Conservation (phyloP, 371 early-diverging fungal species). For the Mucor velutinosus region DNA sequence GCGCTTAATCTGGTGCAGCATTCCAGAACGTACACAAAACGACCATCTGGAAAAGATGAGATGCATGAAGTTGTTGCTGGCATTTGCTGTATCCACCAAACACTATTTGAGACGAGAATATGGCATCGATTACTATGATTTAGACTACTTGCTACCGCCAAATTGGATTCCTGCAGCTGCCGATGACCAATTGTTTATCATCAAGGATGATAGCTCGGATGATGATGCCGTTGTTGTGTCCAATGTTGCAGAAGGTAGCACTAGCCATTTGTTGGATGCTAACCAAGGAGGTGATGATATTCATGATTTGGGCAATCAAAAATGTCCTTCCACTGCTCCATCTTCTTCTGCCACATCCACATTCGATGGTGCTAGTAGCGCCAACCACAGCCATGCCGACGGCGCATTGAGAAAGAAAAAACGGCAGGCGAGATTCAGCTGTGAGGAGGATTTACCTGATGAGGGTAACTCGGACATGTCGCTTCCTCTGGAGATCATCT, state of each 20-base stretch:
- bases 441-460: slow-evolving; percentile 49
- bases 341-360: slow-evolving; percentile 13
- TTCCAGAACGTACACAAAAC: slow-evolving; percentile 48
- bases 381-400: background rate
- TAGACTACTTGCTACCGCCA: slow-evolving; percentile 56
- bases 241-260: background rate
- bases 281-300: slow-evolving; percentile 21
- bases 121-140: slow-evolving; percentile 59
- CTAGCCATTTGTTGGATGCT: slow-evolving; percentile 11
- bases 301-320: slow-evolving; percentile 15
- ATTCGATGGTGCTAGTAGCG: background rate
- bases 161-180: slow-evolving; percentile 50
- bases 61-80: slow-evolving; percentile 74
- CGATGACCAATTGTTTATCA: slow-evolving; percentile 22
- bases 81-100: slow-evolving; percentile 69
- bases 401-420: slow-evolving; percentile 2
- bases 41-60: slow-evolving; percentile 67
- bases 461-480: slow-evolving; percentile 51
- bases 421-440: slow-evolving; percentile 19
- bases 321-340: slow-evolving; percentile 8
- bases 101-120: slow-evolving; percentile 74
- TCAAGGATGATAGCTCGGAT: slow-evolving; percentile 16
- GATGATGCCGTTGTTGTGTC: slow-evolving; percentile 6
- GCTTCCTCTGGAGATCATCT: slow-evolving; percentile 62
- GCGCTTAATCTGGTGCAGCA: slow-evolving; percentile 67